phyloP scores from a whole-genome alignment of 306 rosid genomes.

The Gleditsia sinensis region DNA sequence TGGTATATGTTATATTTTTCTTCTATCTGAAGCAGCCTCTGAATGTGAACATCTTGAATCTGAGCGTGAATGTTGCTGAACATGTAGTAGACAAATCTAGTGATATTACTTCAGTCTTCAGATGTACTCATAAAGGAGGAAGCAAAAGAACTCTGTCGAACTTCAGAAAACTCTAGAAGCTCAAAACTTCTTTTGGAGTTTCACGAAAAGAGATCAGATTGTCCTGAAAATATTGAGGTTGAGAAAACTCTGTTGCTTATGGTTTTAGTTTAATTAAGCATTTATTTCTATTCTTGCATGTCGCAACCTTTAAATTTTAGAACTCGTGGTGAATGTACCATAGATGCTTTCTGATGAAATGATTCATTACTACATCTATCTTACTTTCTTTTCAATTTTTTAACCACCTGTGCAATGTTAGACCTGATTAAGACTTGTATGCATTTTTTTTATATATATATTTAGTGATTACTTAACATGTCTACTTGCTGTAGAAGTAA shows the following conservation, averaged over 20 bases:
- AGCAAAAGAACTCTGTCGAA: slow-evolving; percentile 28
- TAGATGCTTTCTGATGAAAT: too few relatives aligned
- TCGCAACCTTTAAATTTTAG: too few relatives aligned
- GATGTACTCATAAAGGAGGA: slow-evolving; percentile 33
- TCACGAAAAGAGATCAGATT: slow-evolving; percentile 37
- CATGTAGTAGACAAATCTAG: slow-evolving; percentile 24
- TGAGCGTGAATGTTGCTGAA: slow-evolving; percentile 29
- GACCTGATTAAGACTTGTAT: too few relatives aligned
- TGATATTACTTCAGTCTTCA: slow-evolving; percentile 30
- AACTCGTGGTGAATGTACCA: too few relatives aligned
- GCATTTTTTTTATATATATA: too few relatives aligned
- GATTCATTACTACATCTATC: too few relatives aligned
- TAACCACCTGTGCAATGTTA: too few relatives aligned
- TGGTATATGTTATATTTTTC: slow-evolving; percentile 5
- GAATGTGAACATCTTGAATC: slow-evolving; percentile 24
- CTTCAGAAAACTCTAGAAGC: slow-evolving; percentile 36
- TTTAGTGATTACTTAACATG: too few relatives aligned
- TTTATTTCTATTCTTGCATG: too few relatives aligned
- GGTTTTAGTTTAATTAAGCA: too few relatives aligned
- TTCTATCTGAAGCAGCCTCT: slow-evolving; percentile 35
- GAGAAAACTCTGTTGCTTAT: slow-evolving; percentile 20
- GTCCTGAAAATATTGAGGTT: slow-evolving; percentile 45
- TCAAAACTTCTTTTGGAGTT: slow-evolving; percentile 32
- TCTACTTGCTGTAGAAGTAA: too few relatives aligned
- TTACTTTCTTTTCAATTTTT: too few relatives aligned